Evolutionary conservation across 768 basidiomycete species (phyloP).

Genomic region (Kwoniella botswanensis): DNA sequence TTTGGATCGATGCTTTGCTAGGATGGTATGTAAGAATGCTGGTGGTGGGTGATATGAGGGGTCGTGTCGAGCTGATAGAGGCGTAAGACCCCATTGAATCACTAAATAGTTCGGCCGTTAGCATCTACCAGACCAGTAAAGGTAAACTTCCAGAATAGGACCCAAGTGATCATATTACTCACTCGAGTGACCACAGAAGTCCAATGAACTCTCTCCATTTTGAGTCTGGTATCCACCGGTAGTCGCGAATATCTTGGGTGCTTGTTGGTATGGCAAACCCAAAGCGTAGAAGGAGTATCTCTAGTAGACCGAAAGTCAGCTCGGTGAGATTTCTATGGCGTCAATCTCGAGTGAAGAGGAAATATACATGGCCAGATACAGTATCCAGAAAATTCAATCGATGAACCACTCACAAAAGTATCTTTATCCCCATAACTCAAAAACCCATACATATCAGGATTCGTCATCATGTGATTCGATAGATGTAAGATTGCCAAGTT

Average conservation of each 20-base stretch:
- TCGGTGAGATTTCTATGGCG: too few relatives aligned
- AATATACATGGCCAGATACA: too few relatives aligned
- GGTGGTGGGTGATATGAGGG: slow-evolving; percentile 50
- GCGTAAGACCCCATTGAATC: slow-evolving; percentile 54
- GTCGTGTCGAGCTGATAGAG: slow-evolving; percentile 36
- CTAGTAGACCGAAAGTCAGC: slow-evolving; percentile 15
- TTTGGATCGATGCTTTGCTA: slow-evolving; percentile 56
- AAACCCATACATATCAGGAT: slow-evolving; percentile 48
- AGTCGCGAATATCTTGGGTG: slow-evolving; percentile 51
- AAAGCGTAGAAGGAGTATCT: slow-evolving; percentile 60
- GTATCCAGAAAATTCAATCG: too few relatives aligned
- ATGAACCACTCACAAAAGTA: slow-evolving; percentile 51
- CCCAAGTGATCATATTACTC: slow-evolving; percentile 17
- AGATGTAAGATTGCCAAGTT: slow-evolving; percentile 60
- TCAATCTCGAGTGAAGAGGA: too few relatives aligned
- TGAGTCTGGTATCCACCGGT: slow-evolving; percentile 53
- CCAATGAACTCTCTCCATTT: slow-evolving; percentile 40
- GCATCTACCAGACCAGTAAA: background rate
- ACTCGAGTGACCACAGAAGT: slow-evolving; percentile 58
- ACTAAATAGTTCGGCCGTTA: slow-evolving; percentile 19
- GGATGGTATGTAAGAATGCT: slow-evolving; percentile 58
- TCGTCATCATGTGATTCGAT: slow-evolving; percentile 57
- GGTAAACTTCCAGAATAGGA: too few relatives aligned
- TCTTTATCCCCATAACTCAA: slow-evolving; percentile 59
- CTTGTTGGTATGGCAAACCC: slow-evolving; percentile 55